Conservation (phyloP, 2,329 filamentous ascomycete species). For the Aspergillus clavatus region DNA sequence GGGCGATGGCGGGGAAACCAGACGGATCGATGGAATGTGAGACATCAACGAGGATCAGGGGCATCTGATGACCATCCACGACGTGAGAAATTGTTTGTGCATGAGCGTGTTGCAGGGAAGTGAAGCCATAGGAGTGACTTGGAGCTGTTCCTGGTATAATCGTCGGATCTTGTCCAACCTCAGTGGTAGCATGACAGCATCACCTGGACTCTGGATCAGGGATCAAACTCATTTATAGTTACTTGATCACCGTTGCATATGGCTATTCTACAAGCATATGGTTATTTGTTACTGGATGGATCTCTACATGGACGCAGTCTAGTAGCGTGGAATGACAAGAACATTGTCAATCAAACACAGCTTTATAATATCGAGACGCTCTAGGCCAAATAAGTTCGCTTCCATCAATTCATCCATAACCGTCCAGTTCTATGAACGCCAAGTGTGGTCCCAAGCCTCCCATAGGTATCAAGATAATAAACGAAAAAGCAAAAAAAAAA, state of each 20-base stretch:
- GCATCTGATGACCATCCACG: not conserved
- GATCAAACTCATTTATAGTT: too few species aligned
- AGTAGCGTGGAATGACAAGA: too few species aligned
- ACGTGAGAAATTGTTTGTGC: too few species aligned
- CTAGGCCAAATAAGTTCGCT: not conserved
- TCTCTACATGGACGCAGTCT: too few species aligned
- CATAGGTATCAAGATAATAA: not conserved
- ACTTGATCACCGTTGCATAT: too few species aligned
- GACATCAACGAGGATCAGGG: not conserved
- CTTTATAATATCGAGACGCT: not conserved
- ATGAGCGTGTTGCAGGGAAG: too few species aligned
- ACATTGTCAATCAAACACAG: not conserved
- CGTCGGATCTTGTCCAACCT: not conserved
- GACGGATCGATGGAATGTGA: not conserved
- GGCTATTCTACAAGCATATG: too few species aligned
- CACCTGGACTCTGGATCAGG: not conserved
- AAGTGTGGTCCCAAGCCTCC: not conserved
- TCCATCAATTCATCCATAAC: not conserved
- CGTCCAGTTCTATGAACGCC: not conserved
- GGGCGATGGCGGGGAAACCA: not conserved
- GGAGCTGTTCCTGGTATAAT: too few species aligned
- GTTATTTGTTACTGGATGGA: too few species aligned
- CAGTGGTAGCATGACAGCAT: not conserved
- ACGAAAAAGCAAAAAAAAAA: not conserved
- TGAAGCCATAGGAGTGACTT: too few species aligned